Base-by-base conservation (phyloP, 495 filamentous ascomycete species). In the Aspergillus saccharolyticus region DNA sequence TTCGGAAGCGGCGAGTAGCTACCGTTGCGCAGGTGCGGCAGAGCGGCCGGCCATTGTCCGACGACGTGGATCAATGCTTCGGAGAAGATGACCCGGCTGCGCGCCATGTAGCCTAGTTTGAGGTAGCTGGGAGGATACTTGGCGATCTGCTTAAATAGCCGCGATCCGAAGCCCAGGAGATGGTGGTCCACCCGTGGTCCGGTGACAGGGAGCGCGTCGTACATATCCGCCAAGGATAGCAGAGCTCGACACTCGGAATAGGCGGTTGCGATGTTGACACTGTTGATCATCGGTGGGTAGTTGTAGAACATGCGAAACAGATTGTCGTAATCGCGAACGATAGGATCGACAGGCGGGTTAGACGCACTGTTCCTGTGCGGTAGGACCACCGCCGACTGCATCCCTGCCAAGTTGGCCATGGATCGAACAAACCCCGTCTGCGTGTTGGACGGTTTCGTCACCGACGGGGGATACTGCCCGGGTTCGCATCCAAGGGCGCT, bases 221-320 rank as follows among this genome's bases (percentile, higher is more conserved):
- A 96, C 78, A 92, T 89, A 67, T 96, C 91, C 8, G 89, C 91
- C 39, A 96, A 76, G 17, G 80, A 82, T 33, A 96, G 82, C 7
- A 96, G 83, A 10, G 87, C 83, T 70, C 96, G 94, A 80, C 90
- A 96, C 68, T 96, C 89, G 25, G 91, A 83, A 70, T 97, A 97
- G 17, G 90, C 89, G 61, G 89, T 86, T 59, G 90, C 89, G 57
- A 96, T 92, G 68, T 93, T 91, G 68, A 91, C 81, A 19, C 80
- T 80, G 74, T 95, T 90, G 25, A 97, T 80, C 4, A 80, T 63
- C 0, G 91, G 91, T 2, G 90, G 76, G 67, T 95, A 87, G 69
- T 96, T 96, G 76, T 96, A 96, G 77, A 96, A 95, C 47, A 91
- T 83, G 54, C 91, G 87, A 69, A 96, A 90, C 53, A 96, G 80